Base-by-base conservation (phyloP, 2,329 filamentous ascomycete species). In the Exophiala lecanii-corni region DNA sequence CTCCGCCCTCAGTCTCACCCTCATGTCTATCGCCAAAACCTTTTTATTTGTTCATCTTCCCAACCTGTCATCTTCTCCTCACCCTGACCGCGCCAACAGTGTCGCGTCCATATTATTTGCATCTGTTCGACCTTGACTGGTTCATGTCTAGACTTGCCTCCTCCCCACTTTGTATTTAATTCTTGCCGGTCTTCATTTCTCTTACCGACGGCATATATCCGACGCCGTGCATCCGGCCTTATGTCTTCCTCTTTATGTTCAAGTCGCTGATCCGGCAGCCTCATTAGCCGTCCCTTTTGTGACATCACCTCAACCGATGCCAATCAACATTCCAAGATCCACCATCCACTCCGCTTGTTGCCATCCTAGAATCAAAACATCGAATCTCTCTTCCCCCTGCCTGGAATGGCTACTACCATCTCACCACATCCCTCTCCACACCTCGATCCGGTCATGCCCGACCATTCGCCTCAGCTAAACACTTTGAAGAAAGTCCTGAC, bases 401-500 rank as follows among this genome's bases (percentile, higher is more conserved):
- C 36, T 39, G 43, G 45, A 41, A 56, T 56, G 50, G 49, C 53
- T 15, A 41, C 51, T n/a, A n/a, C n/a, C 18, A 38, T 41, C n/a
- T 46, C 49, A 35, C 25, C 37, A 36, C 42, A 44, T 28, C 26
- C 42, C 37, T 43, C 50, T 40, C 50, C 51, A 28, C 15, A 55
- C 48, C 46, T 47, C 41, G 42, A 41, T 32, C 44, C 51, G 13
- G 42, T 30, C 9, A 48, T 50, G 42, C 43, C 56, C 21, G 42
- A 61, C 23, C 50, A 58, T 41, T 53, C 55, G 16, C 43, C 58
- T 30, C 52, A 57, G 38, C 45, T 59, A n/a, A 58, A 61, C 35
- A 63, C 63, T 39, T 61, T 68, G 36, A 59, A 60, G 21, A 63
- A 60, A 50, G 58, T 61, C 25, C 59, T 65, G 33, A 51, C 53